These are phyloP conservation scores for Globisporangium polare DNA, from an alignment of 352 stramenopile genomes.

Conservation along the genomic window DNA sequence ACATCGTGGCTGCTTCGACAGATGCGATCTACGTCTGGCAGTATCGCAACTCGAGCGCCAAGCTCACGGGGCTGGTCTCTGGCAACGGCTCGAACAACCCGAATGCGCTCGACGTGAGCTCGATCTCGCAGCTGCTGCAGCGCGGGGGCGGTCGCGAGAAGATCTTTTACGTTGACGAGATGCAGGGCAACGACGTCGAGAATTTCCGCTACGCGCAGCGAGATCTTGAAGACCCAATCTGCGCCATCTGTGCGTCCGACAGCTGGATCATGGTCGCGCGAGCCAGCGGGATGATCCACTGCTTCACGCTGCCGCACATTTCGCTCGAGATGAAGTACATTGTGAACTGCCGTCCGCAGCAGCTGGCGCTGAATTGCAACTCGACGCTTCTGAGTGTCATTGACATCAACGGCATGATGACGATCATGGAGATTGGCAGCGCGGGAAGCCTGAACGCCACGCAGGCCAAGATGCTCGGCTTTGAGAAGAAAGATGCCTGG, in stretches of 20 bases:
- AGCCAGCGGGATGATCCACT: slow-evolving; percentile 79
- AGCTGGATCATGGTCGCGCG: slow-evolving; percentile 82
- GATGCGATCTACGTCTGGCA: slow-evolving; percentile 93
- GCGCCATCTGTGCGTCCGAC: slow-evolving; percentile 81
- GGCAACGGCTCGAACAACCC: slow-evolving; percentile 23
- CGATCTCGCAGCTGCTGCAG: slow-evolving; percentile 67
- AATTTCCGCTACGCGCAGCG: slow-evolving; percentile 65
- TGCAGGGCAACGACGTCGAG: slow-evolving; percentile 67
- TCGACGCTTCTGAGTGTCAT: slow-evolving; percentile 86
- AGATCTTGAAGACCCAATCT: slow-evolving; percentile 83
- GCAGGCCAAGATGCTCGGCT: slow-evolving; percentile 68
- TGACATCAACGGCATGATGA: slow-evolving; percentile 86
- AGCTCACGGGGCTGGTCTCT: slow-evolving; percentile 62
- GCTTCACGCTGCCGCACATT: slow-evolving; percentile 91
- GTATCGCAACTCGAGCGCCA: slow-evolving; percentile 84
- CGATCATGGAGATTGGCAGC: slow-evolving; percentile 78
- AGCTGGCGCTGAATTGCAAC: slow-evolving; percentile 87
- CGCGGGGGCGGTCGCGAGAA: slow-evolving; percentile 74
- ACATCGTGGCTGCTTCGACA: slow-evolving; percentile 75
- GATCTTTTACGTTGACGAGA: slow-evolving; percentile 89
- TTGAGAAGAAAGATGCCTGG: slow-evolving; percentile 90
- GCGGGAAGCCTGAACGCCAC: slow-evolving; percentile 55
- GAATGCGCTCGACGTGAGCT: slow-evolving; percentile 43
- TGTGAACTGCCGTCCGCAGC: slow-evolving; percentile 73
- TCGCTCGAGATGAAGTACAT: slow-evolving; percentile 90